Evolutionary conservation across 169 alveolate genomes (phyloP).

Genomic region (Blepharisma undulans): DNA sequence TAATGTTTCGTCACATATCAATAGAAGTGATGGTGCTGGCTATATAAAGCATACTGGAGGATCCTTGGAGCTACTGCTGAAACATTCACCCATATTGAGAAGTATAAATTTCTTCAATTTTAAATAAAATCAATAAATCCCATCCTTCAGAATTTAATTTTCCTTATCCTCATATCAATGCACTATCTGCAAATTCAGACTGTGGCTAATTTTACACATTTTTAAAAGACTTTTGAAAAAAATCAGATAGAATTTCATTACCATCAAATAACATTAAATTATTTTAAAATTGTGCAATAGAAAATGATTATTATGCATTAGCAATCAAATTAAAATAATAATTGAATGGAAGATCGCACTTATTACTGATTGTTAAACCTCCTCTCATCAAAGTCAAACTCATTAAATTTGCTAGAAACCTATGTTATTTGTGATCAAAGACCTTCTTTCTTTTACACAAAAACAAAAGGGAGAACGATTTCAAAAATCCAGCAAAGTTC

Average conservation of each 20-base stretch:
- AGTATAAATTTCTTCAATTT: background rate
- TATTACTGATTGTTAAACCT: background rate
- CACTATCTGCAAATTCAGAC: background rate
- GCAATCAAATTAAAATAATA: background rate
- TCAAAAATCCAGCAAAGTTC: background rate
- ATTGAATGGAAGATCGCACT: background rate
- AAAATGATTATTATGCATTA: background rate
- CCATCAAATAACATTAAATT: background rate
- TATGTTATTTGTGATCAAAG: background rate
- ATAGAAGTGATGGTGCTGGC: background rate
- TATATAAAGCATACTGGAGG: background rate
- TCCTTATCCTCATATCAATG: background rate
- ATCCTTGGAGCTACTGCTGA: background rate
- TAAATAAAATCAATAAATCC: background rate
- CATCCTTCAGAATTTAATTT: background rate
- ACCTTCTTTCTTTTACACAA: background rate
- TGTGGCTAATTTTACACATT: background rate
- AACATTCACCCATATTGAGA: background rate
- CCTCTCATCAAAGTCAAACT: background rate
- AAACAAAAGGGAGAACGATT: background rate
- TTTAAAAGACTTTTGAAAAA: too few relatives aligned
- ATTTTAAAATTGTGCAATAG: background rate
- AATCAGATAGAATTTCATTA: background rate
- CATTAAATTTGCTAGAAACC: background rate
- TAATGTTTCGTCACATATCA: background rate